Percentiles rank a stretch among this genome's conserved stretches.
Conservation (phyloP, 305 asterid species). For the Ilex paraguariensis region DNA sequence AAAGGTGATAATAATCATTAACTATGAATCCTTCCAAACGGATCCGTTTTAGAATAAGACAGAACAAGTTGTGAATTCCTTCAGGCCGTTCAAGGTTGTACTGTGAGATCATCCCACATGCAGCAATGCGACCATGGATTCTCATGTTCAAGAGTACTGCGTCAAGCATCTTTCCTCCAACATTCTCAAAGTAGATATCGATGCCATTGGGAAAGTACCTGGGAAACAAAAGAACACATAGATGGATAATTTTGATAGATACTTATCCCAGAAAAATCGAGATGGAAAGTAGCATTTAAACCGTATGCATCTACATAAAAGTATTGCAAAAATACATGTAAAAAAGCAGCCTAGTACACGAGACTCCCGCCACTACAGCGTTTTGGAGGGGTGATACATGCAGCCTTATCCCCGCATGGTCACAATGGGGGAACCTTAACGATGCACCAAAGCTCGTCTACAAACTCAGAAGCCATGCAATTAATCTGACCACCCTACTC, state of each 20-base stretch:
- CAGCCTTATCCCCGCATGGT: too few species aligned
- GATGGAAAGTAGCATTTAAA: too few species aligned
- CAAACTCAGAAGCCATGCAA: too few species aligned
- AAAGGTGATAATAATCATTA: constrained; percentile 33
- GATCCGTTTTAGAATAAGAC: constrained; percentile 33
- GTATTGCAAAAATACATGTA: too few species aligned
- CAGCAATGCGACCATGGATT: constrained; percentile 35
- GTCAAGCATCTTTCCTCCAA: constrained; percentile 36
- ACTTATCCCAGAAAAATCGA: too few species aligned
- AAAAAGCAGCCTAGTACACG: too few species aligned
- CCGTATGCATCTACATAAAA: too few species aligned
- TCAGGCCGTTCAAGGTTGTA: constrained; percentile 51
- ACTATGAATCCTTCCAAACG: constrained; percentile 55
- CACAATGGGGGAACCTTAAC: too few species aligned
- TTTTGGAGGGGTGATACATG: too few species aligned
- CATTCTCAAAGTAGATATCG: constrained; percentile 32
- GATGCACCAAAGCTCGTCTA: too few species aligned
- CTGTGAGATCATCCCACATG: constrained; percentile 67
- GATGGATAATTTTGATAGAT: neutral
- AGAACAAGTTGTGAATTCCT: constrained; percentile 6
- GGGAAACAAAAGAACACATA: neutral
- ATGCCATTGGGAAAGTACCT: constrained; percentile 27
- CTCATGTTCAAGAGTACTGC: constrained; percentile 28
- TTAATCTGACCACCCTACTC: too few species aligned
- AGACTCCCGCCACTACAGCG: too few species aligned